phyloP scores from a whole-genome alignment of 2,329 filamentous ascomycete species.

The Tolypocladium guangdongense region DNA sequence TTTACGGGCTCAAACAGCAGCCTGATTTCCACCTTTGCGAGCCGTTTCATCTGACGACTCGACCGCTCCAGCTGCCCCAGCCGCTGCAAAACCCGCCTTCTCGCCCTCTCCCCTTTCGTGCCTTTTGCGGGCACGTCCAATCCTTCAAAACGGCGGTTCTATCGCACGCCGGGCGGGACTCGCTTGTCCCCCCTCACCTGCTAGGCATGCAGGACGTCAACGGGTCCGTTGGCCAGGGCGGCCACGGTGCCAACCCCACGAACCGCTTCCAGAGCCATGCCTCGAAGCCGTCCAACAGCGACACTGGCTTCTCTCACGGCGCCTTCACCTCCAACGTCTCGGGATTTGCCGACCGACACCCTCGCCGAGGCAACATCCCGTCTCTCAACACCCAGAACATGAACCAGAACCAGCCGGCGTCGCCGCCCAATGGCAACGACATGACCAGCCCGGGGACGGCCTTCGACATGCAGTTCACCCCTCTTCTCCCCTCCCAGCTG shows the following conservation, averaged over 20 bases:
- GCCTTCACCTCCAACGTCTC: constrained; percentile 80
- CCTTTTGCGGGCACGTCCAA: constrained; percentile 44
- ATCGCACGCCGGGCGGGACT: constrained; percentile 70
- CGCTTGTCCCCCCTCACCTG: constrained; percentile 74
- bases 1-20: not conserved
- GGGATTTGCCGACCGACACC: constrained; percentile 79
- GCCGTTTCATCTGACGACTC: not conserved
- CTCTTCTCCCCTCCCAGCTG: constrained; percentile 85
- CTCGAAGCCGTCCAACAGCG: constrained; percentile 72
- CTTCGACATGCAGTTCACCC: constrained; percentile 98
- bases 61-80: not conserved
- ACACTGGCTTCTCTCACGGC: constrained; percentile 86
- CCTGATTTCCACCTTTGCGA: not conserved
- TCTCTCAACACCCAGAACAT: constrained; percentile 80
- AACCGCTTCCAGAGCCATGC: constrained; percentile 58
- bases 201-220: constrained; percentile 88
- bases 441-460: constrained; percentile 79
- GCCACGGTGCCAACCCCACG: constrained; percentile 33
- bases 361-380: constrained; percentile 75
- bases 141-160: constrained; percentile 71
- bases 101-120: constrained; percentile 26
- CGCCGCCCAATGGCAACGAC: constrained; percentile 51
- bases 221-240: constrained; percentile 38
- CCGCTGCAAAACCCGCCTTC: not conserved
- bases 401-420: constrained; percentile 25